Base-by-base conservation (phyloP, 495 filamentous ascomycete species). In the Corynascus novoguineensis region DNA sequence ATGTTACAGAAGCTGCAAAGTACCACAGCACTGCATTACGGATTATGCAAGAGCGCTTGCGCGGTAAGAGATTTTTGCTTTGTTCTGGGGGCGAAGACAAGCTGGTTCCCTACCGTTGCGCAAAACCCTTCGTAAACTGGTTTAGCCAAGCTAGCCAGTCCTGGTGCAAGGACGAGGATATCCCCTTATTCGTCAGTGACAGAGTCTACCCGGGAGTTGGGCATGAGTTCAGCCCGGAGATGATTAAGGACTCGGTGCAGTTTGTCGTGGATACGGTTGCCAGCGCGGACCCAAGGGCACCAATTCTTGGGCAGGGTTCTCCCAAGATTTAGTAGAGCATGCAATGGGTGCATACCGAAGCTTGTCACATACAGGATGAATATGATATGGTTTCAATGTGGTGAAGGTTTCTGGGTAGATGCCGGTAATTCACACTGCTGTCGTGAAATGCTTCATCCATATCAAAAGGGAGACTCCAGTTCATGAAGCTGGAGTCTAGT, bases 11-110 rank as follows among this genome's bases (percentile, higher is more conserved):
- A 29, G 5, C 37, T 0, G 28, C 8, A 4, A 12, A 46, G 0
- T n/a, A 35, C 19, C 34, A 47, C 10, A 51, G 14, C 0, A 31
- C n/a, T 24, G 21, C 45, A 68, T 60, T 76, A 12, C 61, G 78
- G 19, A 64, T 80, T 22, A 59, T 87, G 1, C 63, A 75, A 22
- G 71, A 76, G 0, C 73, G 75, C 11, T 61, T 97, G 41, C 73
- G 71, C 1, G 83, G 84, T 0, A 98, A 97, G 71, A 83, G 76
- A 53, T 83, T 97, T 55, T 70, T 97, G 50, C 82, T 88, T 57
- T 72, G 95, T 56, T 85, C 85, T 12, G 93, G 92, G 0, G 86
- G 75, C 0, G 74, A 74, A 17, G 93, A 98, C 68, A 90, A 88
- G 64, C 69, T 97, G 46, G 92, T 98, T 19, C 92, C 93, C 7